Base-by-base conservation (phyloP, 352 stramenopile genomes). In the Thraustochytrium striatum region DNA sequence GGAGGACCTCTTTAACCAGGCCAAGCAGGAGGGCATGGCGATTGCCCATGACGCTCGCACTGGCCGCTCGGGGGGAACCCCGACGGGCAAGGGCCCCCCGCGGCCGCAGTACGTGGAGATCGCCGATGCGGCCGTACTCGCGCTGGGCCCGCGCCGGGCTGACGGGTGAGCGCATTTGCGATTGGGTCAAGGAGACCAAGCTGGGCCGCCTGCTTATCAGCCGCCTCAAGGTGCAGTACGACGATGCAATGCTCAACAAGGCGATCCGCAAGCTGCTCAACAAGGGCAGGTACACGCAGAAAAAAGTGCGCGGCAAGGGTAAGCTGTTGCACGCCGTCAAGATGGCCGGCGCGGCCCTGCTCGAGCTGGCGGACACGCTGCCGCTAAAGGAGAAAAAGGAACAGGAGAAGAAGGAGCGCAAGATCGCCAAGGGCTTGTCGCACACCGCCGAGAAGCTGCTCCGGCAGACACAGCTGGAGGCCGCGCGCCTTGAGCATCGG, bases 201-300 rank as follows among this genome's bases (percentile, higher is more conserved):
- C 59, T 70, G n/a, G 59, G 59, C 16, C 59, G 59, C 41, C 30
- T 70, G 35, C 53, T 70, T 38, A 70, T 70, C 1, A 38, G 59
- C 3, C 59, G 59, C 21, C 59, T 70, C 36, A 70, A 70, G 41
- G 59, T 38, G 21, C 33, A 19, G 25, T 70, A 53, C 41, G 59
- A 70, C 28, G 59, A 70, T 28, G 33, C 21, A 3, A 9, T n/a
- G 35, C 59, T 70, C 59, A n/a, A 33, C 21, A 70, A 70, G 28
- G 36, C 59, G 25, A 38, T 70, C 3, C 59, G 59, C 1, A 25
- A 33, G 19, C 16, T 16, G n/a, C 30, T 70, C 16, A 50, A 52
- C 35, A 5, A 9, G 33, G 59, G 59, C 9, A 33, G 59, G 5
- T 52, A 35, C 59, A 19, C 25, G 59, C 59, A 70, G n/a, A n/a